These are phyloP conservation scores for Russula vinacea DNA, from an alignment of 768 basidiomycete species.

Conservation along the genomic window DNA sequence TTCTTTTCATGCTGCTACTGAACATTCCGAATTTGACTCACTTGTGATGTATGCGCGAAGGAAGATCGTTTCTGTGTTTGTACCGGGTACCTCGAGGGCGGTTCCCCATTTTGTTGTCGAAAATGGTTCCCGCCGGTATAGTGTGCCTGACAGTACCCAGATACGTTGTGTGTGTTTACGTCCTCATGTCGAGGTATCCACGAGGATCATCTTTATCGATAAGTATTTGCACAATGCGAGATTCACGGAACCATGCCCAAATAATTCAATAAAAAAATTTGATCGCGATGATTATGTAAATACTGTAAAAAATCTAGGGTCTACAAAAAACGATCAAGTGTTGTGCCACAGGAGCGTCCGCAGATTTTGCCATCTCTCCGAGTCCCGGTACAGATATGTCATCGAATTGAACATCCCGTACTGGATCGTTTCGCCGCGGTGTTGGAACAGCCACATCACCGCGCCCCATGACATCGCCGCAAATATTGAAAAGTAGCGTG, in stretches of 20 bases:
- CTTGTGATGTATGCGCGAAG: conserved; percentile 32
- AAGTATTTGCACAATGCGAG: conserved; percentile 19
- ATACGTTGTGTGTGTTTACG: conserved; percentile 22
- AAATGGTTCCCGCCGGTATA: conserved; percentile 16
- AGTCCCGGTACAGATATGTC: conserved; percentile 93
- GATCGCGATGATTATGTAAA: conserved; percentile 12
- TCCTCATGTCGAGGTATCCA: conserved; percentile 15
- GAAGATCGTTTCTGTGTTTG: conserved; percentile 29
- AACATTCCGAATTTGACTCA: conserved; percentile 31
- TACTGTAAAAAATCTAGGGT: conserved; percentile 10
- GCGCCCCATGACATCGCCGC: conserved; percentile 90
- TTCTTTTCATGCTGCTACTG: conserved; percentile 30
- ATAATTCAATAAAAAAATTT: conserved; percentile 2
- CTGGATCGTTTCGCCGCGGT: conserved; percentile 86
- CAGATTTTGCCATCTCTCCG: conserved; percentile 78
- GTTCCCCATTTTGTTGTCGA: conserved; percentile 13
- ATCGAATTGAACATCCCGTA: conserved; percentile 97
- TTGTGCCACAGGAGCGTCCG: conserved; percentile 92
- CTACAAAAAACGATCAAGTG: conserved; percentile 35
- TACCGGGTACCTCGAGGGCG: conserved; percentile 17
- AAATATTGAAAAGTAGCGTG: conserved; percentile 80
- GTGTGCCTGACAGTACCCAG: conserved; percentile 19
- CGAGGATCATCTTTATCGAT: conserved; percentile 29
- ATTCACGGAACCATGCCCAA: neutral
- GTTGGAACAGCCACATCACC: conserved; percentile 94